Base-by-base conservation (phyloP, 495 filamentous ascomycete species). In the Monascus purpureus region DNA sequence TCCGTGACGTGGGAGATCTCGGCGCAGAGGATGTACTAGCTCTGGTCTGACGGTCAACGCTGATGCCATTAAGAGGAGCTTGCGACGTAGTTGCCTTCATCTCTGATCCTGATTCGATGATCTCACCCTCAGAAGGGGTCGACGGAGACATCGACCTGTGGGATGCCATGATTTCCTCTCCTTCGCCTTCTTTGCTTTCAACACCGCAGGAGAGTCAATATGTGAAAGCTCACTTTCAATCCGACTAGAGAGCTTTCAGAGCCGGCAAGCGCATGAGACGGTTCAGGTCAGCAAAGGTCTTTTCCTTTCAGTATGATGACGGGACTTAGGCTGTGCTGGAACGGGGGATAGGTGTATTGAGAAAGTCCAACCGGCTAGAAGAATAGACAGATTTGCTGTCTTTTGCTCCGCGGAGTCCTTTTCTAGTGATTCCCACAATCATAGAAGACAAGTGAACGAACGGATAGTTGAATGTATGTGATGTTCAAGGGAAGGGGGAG, bases 61-160 rank as follows among this genome's bases (percentile, higher is more conserved):
- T 76, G 65, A 61, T 72, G 61, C 74, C 77, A 75, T 71, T 64
- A 46, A 77, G 67, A 60, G 76, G 78, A 66, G 68, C 64, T 67
- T 72, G 75, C 70, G 84, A 83, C 67, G 65, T 70, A 73, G 61
- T 74, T 77, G 71, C 74, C 73, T 73, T 74, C 59, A 46, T 61
- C 65, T 74, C 74, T 64, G 61, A 67, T 58, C 61, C 68, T 58
- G 73, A 72, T 61, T 80, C 83, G 62, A 80, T 60, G 57, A 93
- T 86, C 72, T 93, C 86, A 59, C 86, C 86, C 64, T 93, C 81
- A 62, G 66, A 70, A 45, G 59, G 63, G 44, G 57, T 60, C 42
- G 66, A 68, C 29, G 47, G 49, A 42, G 58, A 65, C 45, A 56
- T 58, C 48, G 58, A 61, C 47, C 49, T 51, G 41, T 35, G 45